Evolutionary conservation across 208 protist genomes (phyloP).

Genomic region (Acanthamoeba triangularis): DNA sequence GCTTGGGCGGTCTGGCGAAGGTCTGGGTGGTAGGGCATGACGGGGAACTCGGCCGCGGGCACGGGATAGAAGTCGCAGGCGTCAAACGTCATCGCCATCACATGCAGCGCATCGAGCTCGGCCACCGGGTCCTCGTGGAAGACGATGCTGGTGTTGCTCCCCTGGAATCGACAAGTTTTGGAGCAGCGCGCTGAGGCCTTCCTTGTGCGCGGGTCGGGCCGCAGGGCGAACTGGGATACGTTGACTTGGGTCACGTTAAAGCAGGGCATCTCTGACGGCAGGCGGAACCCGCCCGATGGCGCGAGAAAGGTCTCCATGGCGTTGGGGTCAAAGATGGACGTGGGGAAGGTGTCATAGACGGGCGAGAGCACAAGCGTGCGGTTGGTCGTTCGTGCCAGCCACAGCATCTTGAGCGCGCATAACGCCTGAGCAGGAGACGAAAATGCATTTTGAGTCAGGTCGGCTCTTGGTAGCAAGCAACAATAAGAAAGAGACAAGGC

Average conservation of each 20-base stretch:
- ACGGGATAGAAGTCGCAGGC: background rate
- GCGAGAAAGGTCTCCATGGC: background rate
- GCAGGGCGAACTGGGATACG: background rate
- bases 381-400: background rate
- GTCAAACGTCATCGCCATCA: background rate
- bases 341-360: background rate
- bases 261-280: background rate
- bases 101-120: background rate
- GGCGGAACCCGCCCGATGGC: background rate
- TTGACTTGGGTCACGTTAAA: background rate
- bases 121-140: background rate
- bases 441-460: background rate
- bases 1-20: too few species aligned
- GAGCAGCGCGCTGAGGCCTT: too few species aligned
- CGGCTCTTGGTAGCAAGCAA: background rate
- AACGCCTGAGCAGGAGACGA: background rate
- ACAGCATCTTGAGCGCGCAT: background rate
- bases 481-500: background rate
- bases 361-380: background rate
- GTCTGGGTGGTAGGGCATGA: background rate
- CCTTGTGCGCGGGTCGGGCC: too few species aligned
- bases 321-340: background rate
- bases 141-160: too few species aligned
- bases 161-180: too few species aligned
- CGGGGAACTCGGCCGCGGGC: background rate